phyloP scores from a whole-genome alignment of 768 basidiomycete species.

The Termitomyces sp. region DNA sequence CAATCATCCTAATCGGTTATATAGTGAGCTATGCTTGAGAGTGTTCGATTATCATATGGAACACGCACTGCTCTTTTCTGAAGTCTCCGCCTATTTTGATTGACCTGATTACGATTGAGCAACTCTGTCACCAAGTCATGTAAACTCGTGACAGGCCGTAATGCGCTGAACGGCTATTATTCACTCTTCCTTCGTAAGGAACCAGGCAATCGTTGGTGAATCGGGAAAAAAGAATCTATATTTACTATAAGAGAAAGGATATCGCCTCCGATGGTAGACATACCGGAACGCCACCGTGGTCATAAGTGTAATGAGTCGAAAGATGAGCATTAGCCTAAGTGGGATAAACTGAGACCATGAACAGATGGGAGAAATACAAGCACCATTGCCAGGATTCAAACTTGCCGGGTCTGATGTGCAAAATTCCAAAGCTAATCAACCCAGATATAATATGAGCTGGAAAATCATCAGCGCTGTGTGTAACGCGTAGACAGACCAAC shows the following conservation, averaged over 20 bases:
- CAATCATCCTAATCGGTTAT: conserved; percentile 48
- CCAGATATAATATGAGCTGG: conserved; percentile 66
- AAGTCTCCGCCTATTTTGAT: conserved; percentile 73
- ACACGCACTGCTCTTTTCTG: conserved; percentile 69
- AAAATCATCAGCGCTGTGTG: background rate
- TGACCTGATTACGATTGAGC: conserved; percentile 4
- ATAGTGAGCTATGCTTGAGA: background rate
- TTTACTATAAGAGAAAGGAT: background rate
- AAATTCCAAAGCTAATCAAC: conserved; percentile 58
- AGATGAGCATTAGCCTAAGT: conserved; percentile 64
- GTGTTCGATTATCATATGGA: background rate
- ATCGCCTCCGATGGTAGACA: conserved; percentile 2
- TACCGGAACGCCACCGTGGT: conserved; percentile 53
- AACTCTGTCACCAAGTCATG: background rate
- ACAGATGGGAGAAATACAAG: background rate
- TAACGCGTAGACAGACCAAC: background rate
- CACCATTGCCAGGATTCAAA: conserved; percentile 76
- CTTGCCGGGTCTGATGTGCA: conserved; percentile 49
- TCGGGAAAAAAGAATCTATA: conserved; percentile 67
- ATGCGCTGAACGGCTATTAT: conserved; percentile 55
- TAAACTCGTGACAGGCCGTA: conserved; percentile 35
- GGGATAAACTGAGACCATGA: background rate
- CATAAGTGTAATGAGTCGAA: conserved; percentile 51
- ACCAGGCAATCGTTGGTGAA: conserved; percentile 71
- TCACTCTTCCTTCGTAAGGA: conserved; percentile 60